Conservation (phyloP, 805 yeast species). For the Jamesozyma jinghongensis region DNA sequence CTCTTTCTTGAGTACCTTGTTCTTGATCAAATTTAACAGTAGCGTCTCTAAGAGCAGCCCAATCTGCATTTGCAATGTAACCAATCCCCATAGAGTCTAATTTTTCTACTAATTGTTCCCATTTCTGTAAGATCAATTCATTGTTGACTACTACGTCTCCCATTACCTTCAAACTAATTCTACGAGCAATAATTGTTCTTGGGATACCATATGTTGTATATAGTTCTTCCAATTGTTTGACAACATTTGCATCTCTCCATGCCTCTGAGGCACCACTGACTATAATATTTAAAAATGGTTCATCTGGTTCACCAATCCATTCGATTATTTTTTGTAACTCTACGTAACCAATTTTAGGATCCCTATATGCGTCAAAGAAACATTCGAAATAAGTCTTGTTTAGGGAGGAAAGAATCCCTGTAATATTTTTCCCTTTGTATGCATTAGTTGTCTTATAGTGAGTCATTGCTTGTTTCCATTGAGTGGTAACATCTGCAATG, state of each 20-base stretch:
- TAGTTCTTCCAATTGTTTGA: constrained; percentile 48
- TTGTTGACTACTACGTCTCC: constrained; percentile 52
- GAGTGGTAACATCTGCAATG: constrained; percentile 43
- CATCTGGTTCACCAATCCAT: constrained; percentile 45
- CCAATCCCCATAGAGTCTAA: constrained; percentile 41
- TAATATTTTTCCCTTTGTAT: constrained; percentile 26
- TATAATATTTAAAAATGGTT: constrained; percentile 65
- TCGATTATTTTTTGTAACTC: constrained; percentile 45
- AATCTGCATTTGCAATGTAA: constrained; percentile 69
- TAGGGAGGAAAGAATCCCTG: constrained; percentile 58
- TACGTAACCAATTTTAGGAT: constrained; percentile 41
- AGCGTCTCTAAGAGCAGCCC: constrained; percentile 73
- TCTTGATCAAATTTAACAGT: constrained; percentile 34
- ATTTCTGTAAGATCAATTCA: constrained; percentile 26
- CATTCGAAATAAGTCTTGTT: constrained; percentile 56
- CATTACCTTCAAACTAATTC: constrained; percentile 58
- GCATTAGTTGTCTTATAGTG: neutral
- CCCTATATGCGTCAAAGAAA: constrained; percentile 46
- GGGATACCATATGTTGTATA: constrained; percentile 45
- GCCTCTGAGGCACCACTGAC: constrained; percentile 44
- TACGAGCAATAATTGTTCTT: constrained; percentile 55
- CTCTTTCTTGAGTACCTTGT: constrained; percentile 31
- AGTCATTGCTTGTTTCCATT: constrained; percentile 39
- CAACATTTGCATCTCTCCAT: constrained; percentile 55
- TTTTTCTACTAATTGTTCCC: constrained; percentile 42